These are phyloP conservation scores for Tranzscheliella williamsii DNA, from an alignment of 1,284 basidiomycete species.

Conservation along the genomic window DNA sequence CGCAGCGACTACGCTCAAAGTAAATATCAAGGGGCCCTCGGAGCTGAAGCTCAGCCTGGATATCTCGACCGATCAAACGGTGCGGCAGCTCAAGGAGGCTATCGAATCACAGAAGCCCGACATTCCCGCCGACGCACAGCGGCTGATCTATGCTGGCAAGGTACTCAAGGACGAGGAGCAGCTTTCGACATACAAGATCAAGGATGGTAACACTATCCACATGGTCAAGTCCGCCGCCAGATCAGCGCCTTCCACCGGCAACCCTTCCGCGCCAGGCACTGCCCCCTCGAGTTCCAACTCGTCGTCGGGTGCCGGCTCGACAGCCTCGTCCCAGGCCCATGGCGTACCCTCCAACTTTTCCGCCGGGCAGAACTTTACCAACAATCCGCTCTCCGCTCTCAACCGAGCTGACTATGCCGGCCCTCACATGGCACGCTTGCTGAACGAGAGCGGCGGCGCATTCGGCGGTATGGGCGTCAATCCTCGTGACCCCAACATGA, in stretches of 20 bases:
- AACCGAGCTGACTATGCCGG: conserved; percentile 58
- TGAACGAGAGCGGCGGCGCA: conserved; percentile 49
- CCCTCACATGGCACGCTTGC: conserved; percentile 55
- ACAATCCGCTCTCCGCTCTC: conserved; percentile 54
- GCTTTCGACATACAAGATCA: conserved; percentile 53
- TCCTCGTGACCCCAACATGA: conserved; percentile 57
- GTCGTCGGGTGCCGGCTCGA: conserved; percentile 7
- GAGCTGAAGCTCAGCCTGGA: conserved; percentile 50
- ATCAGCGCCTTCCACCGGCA: conserved; percentile 43
- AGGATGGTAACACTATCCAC: conserved; percentile 55
- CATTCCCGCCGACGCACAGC: conserved; percentile 54
- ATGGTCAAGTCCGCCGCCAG: conserved; percentile 55
- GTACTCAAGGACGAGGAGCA: conserved; percentile 57
- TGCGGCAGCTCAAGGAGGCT: conserved; percentile 53
- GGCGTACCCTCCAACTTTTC: conserved; percentile 56
- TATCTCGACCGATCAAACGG: conserved; percentile 44
- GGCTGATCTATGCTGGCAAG: conserved; percentile 58
- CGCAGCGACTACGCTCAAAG: conserved; percentile 32
- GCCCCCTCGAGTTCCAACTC: conserved; percentile 10
- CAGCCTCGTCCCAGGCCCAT: conserved; percentile 42
- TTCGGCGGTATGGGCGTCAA: conserved; percentile 55
- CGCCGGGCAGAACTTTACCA: conserved; percentile 56
- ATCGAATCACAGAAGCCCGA: conserved; percentile 50
- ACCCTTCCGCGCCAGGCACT: conserved; percentile 27
- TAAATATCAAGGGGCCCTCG: conserved; percentile 58